Evolutionary conservation across 2,329 filamentous ascomycete genomes (phyloP), one percentile per base, ranked within the genome.

Genomic region (Talaromyces verruculosus): DNA sequence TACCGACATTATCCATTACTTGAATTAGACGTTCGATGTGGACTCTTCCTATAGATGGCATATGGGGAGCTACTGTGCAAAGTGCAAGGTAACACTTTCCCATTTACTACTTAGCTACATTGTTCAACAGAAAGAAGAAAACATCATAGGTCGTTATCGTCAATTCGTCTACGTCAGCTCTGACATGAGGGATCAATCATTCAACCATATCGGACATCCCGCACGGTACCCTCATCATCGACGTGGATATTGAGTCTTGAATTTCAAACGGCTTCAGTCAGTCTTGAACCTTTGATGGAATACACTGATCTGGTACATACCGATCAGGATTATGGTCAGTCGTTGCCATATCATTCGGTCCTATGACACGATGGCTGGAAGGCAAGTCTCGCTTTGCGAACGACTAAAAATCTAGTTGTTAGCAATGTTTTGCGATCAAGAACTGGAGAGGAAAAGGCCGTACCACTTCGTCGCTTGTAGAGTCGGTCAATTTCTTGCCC

Each of bases 371-470:
- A 68, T 83, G 80, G 19, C 73, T 68, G 58, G 79, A 62, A 1
- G 81, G 81, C 3, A 83, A 75, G 51, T 83, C 81, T 63, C 77
- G 77, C 70, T 80, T 82, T 25, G 81, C 77, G 62, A 83, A 83
- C 1, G 73, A 76, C 78, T 82, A 30, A 25, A 33, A 68, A 67
- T 17, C 33, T 4, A 1, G 5, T 25, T 35, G 10, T 35, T 19
- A 65, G 41, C 7, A 6, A 60, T 13, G 22, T 49, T 55, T 19
- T 13, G 1, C 1, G 15, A 15, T 57, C 1, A 15, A 37, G 19
- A 13, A 13, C 15, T 37, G n/a, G 17, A 60, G 6, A 37, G 33
- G 25, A 17, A 11, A 3, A 22, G 17, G 41, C 28, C 75, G 41
- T 68, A 80, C 78, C 35, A 71, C 71, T 49, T 74, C 74, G 70